These are phyloP conservation scores for Casaregolazyma lundiana DNA, from an alignment of 1,139 yeast species.

Conservation along the genomic window DNA sequence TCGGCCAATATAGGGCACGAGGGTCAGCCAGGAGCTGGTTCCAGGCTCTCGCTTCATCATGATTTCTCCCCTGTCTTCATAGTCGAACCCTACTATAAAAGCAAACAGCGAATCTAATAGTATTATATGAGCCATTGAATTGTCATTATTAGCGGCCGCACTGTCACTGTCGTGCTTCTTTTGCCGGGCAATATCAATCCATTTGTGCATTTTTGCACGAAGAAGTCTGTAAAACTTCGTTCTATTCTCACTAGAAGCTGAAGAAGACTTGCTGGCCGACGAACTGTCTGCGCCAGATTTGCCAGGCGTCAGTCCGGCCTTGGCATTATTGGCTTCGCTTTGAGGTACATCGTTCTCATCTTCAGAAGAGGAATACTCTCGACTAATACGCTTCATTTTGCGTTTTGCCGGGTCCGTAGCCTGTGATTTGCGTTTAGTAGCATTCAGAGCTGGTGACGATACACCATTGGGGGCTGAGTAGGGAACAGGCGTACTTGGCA, in stretches of 20 bases:
- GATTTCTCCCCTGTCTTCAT: conserved; percentile 35
- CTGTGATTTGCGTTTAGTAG: conserved; percentile 3
- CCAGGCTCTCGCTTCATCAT: conserved; percentile 24
- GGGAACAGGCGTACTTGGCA: background rate
- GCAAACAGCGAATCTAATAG: conserved; percentile 36
- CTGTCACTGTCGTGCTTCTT: conserved; percentile 36
- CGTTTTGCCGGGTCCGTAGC: conserved; percentile 3
- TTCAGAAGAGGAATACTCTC: conserved; percentile 8
- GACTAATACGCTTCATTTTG: conserved; percentile 6
- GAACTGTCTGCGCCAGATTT: background rate
- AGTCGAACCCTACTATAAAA: conserved; percentile 38
- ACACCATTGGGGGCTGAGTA: background rate
- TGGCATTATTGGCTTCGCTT: background rate
- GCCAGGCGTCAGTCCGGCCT: background rate
- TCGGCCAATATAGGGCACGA: conserved; percentile 33
- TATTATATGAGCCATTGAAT: conserved; percentile 29
- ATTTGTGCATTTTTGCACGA: conserved; percentile 27
- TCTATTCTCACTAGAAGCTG: conserved; percentile 14
- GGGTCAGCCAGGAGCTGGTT: conserved; percentile 35
- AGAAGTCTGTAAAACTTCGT: conserved; percentile 24
- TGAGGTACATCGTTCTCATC: conserved; percentile 4
- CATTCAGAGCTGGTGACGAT: background rate
- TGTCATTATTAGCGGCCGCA: conserved; percentile 23
- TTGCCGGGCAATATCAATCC: conserved; percentile 33
- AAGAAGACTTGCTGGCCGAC: background rate